Percentiles rank a stretch among this genome's conserved stretches.
These are phyloP conservation scores for Cornus florida DNA, from an alignment of 148 eudicot species.

Conservation along the genomic window DNA sequence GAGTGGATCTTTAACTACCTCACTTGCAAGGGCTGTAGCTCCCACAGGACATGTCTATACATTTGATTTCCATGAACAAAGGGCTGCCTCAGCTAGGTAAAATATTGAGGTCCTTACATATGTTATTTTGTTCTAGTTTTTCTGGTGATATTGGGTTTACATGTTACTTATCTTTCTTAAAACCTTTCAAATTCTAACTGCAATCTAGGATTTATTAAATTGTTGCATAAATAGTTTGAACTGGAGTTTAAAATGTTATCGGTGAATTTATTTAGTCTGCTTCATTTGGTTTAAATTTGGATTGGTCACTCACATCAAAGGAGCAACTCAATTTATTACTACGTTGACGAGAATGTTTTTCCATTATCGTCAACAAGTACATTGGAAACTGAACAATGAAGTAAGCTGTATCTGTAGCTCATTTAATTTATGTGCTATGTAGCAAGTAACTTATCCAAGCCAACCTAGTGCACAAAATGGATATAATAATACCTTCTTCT, in stretches of 20 bases:
- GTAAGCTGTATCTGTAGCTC: no score
- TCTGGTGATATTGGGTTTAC: neutral
- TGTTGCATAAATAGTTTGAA: neutral
- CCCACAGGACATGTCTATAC: conserved; percentile 83
- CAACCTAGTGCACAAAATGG: no score
- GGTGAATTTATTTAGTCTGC: neutral
- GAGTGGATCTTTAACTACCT: conserved; percentile 82
- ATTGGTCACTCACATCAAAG: neutral
- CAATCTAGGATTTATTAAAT: neutral
- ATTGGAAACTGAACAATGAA: no score
- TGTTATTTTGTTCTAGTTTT: neutral
- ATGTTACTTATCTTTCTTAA: no score
- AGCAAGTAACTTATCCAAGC: no score
- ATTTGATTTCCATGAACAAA: conserved; percentile 90
- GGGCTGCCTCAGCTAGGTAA: conserved; percentile 88
- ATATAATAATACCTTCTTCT: no score
- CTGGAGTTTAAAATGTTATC: no score
- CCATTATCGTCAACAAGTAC: no score
- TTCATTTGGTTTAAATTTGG: neutral
- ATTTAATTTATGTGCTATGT: no score
- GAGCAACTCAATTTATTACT: neutral
- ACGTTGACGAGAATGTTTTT: no score
- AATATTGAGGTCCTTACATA: neutral
- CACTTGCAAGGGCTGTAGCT: conserved; percentile 86
- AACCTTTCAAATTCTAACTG: no score